Percentiles rank a stretch among this genome's conserved stretches.
Conservation (phyloP, 2,329 filamentous ascomycete species). For the Aspergillus sp. region DNA sequence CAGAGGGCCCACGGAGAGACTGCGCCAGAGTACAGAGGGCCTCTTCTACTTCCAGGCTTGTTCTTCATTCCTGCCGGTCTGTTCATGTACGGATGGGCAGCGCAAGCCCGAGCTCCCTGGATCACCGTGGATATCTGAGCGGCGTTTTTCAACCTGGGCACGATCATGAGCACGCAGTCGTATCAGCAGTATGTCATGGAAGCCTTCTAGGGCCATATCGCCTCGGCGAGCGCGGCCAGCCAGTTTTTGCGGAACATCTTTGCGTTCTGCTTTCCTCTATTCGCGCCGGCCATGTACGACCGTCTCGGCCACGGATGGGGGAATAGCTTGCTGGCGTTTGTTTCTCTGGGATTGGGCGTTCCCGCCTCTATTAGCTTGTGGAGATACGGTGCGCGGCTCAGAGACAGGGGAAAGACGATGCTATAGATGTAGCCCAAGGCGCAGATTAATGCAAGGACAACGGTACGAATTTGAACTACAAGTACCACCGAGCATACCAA, state of each 20-base stretch:
- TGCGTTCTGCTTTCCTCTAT: slow-evolving; percentile 8
- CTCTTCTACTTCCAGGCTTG: slow-evolving; percentile 58
- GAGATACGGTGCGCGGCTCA: too few species aligned
- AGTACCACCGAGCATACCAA: too few species aligned
- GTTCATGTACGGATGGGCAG: slow-evolving; percentile 62
- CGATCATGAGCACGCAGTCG: slow-evolving; percentile 48
- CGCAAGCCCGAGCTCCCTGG: slow-evolving; percentile 55
- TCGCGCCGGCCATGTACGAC: slow-evolving; percentile 9
- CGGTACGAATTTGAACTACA: too few species aligned
- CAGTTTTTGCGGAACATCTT: slow-evolving; percentile 31
- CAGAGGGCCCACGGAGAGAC: slow-evolving; percentile 35
- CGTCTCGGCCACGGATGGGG: slow-evolving; percentile 4
- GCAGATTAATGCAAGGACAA: too few species aligned
- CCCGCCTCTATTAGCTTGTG: neutral
- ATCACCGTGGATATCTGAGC: slow-evolving; percentile 56
- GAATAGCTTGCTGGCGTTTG: slow-evolving; percentile 1
- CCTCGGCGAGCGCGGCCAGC: slow-evolving; percentile 40
- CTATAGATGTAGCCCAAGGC: too few species aligned
- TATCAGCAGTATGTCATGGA: slow-evolving; percentile 41
- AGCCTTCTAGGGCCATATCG: slow-evolving; percentile 42
- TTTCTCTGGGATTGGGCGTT: neutral
- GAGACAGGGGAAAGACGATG: too few species aligned
- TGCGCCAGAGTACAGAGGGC: slow-evolving; percentile 64
- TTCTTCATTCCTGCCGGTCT: slow-evolving; percentile 57
- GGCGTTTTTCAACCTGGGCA: slow-evolving; percentile 45